Evolutionary conservation across 352 stramenopile species (phyloP).

Genomic region (Phytophthora foliorum): DNA sequence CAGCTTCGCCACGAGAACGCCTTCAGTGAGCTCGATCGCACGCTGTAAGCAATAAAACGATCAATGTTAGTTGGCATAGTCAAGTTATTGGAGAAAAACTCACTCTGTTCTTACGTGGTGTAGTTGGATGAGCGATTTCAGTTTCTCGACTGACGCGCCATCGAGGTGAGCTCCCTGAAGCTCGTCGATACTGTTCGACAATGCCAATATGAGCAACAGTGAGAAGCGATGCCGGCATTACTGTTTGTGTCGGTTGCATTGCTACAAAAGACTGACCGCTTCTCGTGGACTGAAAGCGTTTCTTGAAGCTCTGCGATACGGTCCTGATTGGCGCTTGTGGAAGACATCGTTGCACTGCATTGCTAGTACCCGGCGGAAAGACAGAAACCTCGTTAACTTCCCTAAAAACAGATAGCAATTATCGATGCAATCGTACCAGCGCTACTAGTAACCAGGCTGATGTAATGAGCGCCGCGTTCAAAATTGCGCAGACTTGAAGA

Average conservation of each 20-base stretch:
- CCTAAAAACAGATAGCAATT: neutral
- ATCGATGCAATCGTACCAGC: constrained; percentile 41
- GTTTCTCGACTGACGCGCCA: constrained; percentile 33
- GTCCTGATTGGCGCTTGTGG: constrained; percentile 7
- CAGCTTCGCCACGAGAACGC: constrained; percentile 63
- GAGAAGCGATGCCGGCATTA: neutral
- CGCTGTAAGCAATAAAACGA: constrained; percentile 32
- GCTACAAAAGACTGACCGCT: constrained; percentile 22
- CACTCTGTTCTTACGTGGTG: constrained; percentile 51
- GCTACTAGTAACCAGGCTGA: constrained; percentile 64
- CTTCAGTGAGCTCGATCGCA: constrained; percentile 63
- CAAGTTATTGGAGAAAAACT: neutral
- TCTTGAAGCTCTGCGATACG: constrained; percentile 33
- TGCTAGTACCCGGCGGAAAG: constrained; percentile 18
- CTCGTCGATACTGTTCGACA: constrained; percentile 49
- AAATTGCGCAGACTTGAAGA: constrained; percentile 43
- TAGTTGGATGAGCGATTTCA: constrained; percentile 70
- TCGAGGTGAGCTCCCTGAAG: constrained; percentile 55
- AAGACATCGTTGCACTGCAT: constrained; percentile 34
- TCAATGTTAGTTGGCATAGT: neutral
- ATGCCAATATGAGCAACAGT: neutral
- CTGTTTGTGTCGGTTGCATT: neutral
- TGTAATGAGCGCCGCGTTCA: constrained; percentile 55
- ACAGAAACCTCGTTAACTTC: neutral
- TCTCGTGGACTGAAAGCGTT: constrained; percentile 22